Conservation (phyloP, 2,329 filamentous ascomycete genomes). For the Furcasterigmium furcatum region DNA sequence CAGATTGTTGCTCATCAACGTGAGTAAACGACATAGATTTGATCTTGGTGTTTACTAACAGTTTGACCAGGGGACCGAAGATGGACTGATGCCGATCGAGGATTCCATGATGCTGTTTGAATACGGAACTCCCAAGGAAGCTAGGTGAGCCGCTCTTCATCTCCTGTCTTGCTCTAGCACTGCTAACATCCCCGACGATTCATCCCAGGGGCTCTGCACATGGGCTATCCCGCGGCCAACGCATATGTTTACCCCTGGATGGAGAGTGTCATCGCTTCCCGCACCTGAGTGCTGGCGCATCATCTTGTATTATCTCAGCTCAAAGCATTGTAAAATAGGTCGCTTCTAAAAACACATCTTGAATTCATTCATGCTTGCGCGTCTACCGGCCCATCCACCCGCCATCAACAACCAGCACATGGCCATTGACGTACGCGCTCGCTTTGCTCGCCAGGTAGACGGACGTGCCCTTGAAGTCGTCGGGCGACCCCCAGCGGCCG, state of each 20-base stretch:
- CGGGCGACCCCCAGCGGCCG: constrained; percentile 76
- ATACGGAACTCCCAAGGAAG: constrained; percentile 63
- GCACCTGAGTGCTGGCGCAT: not conserved
- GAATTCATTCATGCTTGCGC: too few relatives aligned
- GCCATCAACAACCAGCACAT: constrained; percentile 80
- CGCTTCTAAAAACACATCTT: too few relatives aligned
- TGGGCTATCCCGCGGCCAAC: constrained; percentile 65
- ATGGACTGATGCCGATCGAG: constrained; percentile 67
- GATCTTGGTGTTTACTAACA: not conserved
- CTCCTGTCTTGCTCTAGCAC: not conserved
- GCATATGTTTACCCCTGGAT: constrained; percentile 58
- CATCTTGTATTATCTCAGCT: too few relatives aligned
- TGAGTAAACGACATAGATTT: constrained; percentile 27
- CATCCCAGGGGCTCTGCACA: constrained; percentile 59
- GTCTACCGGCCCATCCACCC: constrained; percentile 86
- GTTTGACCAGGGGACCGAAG: constrained; percentile 48
- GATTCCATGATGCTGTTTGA: constrained; percentile 64
- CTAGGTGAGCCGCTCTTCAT: constrained; percentile 28
- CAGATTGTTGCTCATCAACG: constrained; percentile 59
- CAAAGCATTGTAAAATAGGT: too few relatives aligned
- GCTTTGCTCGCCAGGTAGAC: constrained; percentile 75
- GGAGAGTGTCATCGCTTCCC: constrained; percentile 46
- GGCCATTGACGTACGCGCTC: constrained; percentile 79
- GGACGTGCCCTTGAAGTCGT: constrained; percentile 83
- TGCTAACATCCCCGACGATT: constrained; percentile 29